These are phyloP conservation scores for Balamuthia mandrillaris DNA, from an alignment of 208 protist genomes.

Conservation along the genomic window DNA sequence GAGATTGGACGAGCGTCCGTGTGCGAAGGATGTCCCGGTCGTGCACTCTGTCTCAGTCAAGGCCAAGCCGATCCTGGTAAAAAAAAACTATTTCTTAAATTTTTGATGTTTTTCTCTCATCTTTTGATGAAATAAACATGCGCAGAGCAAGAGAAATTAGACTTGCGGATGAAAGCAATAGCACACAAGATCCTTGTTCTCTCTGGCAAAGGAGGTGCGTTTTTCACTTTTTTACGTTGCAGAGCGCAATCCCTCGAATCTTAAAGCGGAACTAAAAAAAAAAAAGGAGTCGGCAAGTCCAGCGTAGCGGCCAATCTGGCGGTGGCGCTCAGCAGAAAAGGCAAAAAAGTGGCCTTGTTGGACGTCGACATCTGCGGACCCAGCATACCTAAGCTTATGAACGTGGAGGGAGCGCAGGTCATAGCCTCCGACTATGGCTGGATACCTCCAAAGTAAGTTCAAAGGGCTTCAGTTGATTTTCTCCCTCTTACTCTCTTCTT, in stretches of 20 bases:
- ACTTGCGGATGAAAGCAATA: neutral
- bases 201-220: slow-evolving; percentile 1
- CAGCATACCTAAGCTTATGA: slow-evolving; percentile 90
- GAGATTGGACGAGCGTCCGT: neutral
- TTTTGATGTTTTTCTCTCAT: neutral
- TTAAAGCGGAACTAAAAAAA: too few relatives aligned
- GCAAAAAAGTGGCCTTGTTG: slow-evolving; percentile 74
- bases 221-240: too few relatives aligned
- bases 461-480: neutral
- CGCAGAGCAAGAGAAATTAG: neutral
- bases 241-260: too few relatives aligned
- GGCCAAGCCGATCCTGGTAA: neutral
- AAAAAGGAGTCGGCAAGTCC: slow-evolving; percentile 29
- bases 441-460: neutral
- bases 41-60: neutral
- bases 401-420: slow-evolving; percentile 77
- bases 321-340: neutral
- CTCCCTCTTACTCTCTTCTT: neutral
- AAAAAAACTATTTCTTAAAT: neutral
- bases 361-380: slow-evolving; percentile 99
- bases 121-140: neutral
- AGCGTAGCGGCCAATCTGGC: neutral
- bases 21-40: neutral
- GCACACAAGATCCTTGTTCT: neutral
- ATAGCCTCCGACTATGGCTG: neutral